Base-by-base conservation (phyloP, 2,329 filamentous ascomycete genomes). In the Periconia digitata region DNA sequence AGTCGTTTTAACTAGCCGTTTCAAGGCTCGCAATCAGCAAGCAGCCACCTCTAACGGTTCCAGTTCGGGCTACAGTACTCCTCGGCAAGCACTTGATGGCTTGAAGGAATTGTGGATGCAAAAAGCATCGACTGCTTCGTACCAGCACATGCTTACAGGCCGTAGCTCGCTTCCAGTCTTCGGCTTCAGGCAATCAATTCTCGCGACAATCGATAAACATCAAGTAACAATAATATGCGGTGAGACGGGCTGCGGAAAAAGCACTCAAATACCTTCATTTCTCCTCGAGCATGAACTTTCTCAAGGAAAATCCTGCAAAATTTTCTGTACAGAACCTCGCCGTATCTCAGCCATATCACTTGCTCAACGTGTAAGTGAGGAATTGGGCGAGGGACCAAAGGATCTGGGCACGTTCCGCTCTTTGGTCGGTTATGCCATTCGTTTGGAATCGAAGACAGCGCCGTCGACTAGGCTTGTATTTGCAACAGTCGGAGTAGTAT, bases 231-330 rank as follows among this genome's bases (percentile, higher is more conserved):
- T 99, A 50, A 83, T 99, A 23, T 97, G 92, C 67, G 94, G 94
- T 67, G 94, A 99, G 73, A 99, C 94, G 2, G 94, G 94, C 58
- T 96, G 88, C 68, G 94, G 94, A 55, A 99, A 99, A 76, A 96
- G 91, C 71, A 99, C 94, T 0, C 94, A 99, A 64, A 87, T 96
- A n/a, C 94, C 94, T 5, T 86, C 92, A 0, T 97, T 95, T 66
- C 83, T 99, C 45, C 77, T 99, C 7, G 94, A 99, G 69, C 84
- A 96, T 62, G 87, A 96, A 64, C 80, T 99, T 42, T 82, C 84
- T 3, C 82, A 86, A 53, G 92, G 92, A 4, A 86, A 85, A 55
- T 77, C 84, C 5, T 97, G 92, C 73, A 96, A 95, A 64, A 85
- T 99, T 10, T 97, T 92, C 68, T 96, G 94, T 67, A 96, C 94